These are phyloP conservation scores for Diutina pseudorugosa DNA, from an alignment of 1,139 yeast genomes.

Conservation along the genomic window DNA sequence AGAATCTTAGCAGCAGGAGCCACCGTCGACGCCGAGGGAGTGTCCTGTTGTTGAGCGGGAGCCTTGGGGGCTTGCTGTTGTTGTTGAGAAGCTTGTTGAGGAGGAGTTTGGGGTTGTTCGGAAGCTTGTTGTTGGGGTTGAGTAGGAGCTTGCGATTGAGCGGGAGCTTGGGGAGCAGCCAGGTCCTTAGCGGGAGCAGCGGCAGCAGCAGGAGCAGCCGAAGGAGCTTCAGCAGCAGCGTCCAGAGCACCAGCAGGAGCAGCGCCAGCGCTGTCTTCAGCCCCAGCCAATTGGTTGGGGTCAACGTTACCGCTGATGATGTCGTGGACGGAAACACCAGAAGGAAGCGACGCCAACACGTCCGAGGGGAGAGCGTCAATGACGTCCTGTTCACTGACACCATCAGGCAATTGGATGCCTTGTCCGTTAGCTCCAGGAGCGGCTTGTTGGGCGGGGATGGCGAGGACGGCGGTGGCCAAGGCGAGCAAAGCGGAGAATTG, in stretches of 20 bases:
- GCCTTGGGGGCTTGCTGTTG: not conserved
- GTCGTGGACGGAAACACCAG: not conserved
- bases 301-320: not conserved
- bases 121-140: not conserved
- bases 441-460: conserved; percentile 1
- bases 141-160: not conserved
- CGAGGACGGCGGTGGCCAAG: conserved; percentile 1
- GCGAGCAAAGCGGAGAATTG: not conserved
- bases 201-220: not conserved
- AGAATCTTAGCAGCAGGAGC: no score
- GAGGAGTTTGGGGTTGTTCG: no score
- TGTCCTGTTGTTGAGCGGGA: not conserved
- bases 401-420: not conserved
- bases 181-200: not conserved
- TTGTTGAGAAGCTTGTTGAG: no score
- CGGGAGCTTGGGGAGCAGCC: not conserved
- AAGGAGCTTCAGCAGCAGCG: not conserved
- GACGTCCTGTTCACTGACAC: not conserved
- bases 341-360: not conserved
- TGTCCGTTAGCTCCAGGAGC: not conserved
- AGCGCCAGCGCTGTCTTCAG: not conserved
- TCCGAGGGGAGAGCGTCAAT: not conserved
- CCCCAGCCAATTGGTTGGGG: not conserved
- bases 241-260: not conserved
- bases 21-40: no score